Evolutionary conservation across 345 rosid genomes (phyloP).

Genomic region (Acer yangbiense): DNA sequence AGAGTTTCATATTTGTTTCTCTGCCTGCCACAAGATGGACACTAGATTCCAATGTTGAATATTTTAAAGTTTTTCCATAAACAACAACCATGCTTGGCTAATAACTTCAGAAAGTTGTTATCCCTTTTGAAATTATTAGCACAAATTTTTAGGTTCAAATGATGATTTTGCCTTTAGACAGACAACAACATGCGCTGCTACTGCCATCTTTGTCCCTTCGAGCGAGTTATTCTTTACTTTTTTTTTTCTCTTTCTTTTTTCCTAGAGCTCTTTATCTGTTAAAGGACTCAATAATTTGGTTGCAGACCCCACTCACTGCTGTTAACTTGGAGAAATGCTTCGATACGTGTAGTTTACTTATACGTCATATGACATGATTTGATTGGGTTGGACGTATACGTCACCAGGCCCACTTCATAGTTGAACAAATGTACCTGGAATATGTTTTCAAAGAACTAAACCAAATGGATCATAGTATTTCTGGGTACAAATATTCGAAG

Average conservation of each 20-base stretch:
- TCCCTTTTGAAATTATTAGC: constrained; percentile 10
- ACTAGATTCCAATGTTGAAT: constrained; percentile 26
- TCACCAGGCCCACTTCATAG: not conserved
- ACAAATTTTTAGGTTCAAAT: constrained; percentile 17
- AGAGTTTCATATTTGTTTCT: constrained; percentile 6
- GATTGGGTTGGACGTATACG: too few relatives aligned
- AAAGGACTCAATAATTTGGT: constrained; percentile 36
- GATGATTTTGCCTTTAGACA: constrained; percentile 29
- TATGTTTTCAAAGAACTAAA: not conserved
- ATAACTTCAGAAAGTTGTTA: constrained; percentile 13
- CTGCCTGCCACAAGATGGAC: constrained; percentile 33
- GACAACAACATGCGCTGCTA: not conserved
- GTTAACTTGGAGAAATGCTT: not conserved
- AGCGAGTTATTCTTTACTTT: constrained; percentile 23
- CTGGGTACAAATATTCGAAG: not conserved
- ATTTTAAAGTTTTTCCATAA: constrained; percentile 16
- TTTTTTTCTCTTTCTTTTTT: constrained; percentile 12
- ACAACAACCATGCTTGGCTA: not conserved
- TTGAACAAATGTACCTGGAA: constrained; percentile 1
- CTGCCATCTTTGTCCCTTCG: constrained; percentile 31
- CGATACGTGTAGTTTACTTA: too few relatives aligned
- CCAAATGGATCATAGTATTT: not conserved
- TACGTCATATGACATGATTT: too few relatives aligned
- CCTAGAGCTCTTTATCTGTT: constrained; percentile 21
- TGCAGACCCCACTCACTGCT: constrained; percentile 18